Evolutionary conservation across 768 basidiomycete species (phyloP).

Genomic region (Tulasnella sp.): DNA sequence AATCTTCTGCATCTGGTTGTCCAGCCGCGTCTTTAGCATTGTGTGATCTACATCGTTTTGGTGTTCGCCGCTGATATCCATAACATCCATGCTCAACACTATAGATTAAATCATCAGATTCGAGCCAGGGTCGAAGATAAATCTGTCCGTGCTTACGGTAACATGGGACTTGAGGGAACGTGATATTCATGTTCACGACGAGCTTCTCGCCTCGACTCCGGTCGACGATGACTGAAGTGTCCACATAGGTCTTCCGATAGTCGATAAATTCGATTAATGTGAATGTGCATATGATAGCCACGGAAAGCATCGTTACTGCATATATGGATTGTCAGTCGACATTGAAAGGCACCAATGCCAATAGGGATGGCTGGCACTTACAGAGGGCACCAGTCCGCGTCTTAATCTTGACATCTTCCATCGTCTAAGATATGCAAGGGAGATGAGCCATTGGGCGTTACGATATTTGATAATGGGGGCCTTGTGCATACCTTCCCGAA

Average conservation of each 20-base stretch:
- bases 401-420: slow-evolving; percentile 99
- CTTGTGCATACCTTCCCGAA: slow-evolving; percentile 80
- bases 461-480: neutral
- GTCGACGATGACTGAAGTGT: slow-evolving; percentile 92
- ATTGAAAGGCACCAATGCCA: slow-evolving; percentile 12
- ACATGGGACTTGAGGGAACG: slow-evolving; percentile 94
- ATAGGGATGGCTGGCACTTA: slow-evolving; percentile 34
- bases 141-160: slow-evolving; percentile 53
- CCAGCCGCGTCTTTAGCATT: slow-evolving; percentile 71
- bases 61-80: slow-evolving; percentile 96
- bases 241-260: slow-evolving; percentile 75
- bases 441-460: neutral
- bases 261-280: slow-evolving; percentile 93
- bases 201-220: slow-evolving; percentile 90
- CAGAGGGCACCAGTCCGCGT: slow-evolving; percentile 87
- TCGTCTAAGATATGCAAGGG: no score
- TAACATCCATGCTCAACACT: slow-evolving; percentile 94
- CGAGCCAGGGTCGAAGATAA: neutral
- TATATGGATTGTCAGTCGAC: neutral
- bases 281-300: slow-evolving; percentile 85
- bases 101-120: slow-evolving; percentile 1
- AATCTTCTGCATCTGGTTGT: slow-evolving; percentile 47
- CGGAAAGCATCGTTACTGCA: slow-evolving; percentile 82
- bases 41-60: slow-evolving; percentile 88
- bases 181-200: slow-evolving; percentile 82